Base-by-base conservation (phyloP, 2,329 filamentous ascomycete genomes). In the Aspergillus neoniger region DNA sequence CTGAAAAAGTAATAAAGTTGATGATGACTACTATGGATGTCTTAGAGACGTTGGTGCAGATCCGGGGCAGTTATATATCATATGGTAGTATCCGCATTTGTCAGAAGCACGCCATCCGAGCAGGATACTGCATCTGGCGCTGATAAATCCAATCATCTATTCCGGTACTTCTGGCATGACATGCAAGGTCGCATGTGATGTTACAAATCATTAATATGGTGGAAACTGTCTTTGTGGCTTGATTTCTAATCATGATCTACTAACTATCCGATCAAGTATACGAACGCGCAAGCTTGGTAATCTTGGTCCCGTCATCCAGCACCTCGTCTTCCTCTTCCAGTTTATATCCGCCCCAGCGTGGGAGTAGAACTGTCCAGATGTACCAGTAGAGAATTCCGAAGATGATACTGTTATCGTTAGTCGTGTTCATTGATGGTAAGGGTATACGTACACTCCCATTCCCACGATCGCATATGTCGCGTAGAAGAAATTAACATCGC, bases 341-440 rank as follows among this genome's bases (percentile, higher is more conserved):
- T 14, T 71, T 81, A 69, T 90, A 90, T 0, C 83, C 82, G 54
- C 83, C 79, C 75, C 82, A 83, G 44, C 74, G 77, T 1, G 90
- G 89, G 23, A 91, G 70, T 1, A 85, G 64, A 3, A 85, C 79
- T 0, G 87, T 87, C 84, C 86, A 89, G 1, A 89, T 62, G 63
- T 85, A 87, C 90, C 89, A 92, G 70, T 91, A 91, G 0, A 85
- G 1, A 0, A 88, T 69, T 0, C 84, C 87, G 51, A 86, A 83
- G 0, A 82, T 36, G 36, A 90, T 76, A 57, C 85, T 89, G 59
- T 9, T 1, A 15, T 14, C 5, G 38, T 72, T 65, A 72, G 67
- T 58, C 32, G 17, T 30, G 12, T 12, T 17, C 3, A 23, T 7
- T 5, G 1, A 32, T 6, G 81, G 76, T 25, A 14, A 5, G 2